Evolutionary conservation across 176 grass and related monocot species (phyloP).

Genomic region (Carex pumila): DNA sequence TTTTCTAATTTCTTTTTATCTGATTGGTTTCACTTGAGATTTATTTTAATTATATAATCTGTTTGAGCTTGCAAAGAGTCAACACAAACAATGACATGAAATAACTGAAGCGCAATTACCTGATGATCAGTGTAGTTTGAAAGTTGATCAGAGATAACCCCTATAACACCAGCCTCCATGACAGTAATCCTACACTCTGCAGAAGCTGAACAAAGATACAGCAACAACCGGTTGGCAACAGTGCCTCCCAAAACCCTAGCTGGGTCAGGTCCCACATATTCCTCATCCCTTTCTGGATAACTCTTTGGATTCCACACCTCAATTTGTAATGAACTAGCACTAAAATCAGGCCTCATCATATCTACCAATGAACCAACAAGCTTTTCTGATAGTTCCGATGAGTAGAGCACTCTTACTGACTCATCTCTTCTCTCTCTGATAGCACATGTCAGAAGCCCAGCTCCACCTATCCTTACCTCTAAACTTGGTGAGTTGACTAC

Average conservation of each 20-base stretch:
- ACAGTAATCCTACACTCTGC: constrained; percentile 49
- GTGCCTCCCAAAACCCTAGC: constrained; percentile 58
- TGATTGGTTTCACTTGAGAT: neutral
- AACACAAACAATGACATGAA: neutral
- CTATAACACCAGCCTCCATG: constrained; percentile 73
- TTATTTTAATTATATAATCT: neutral
- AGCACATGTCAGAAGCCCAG: constrained; percentile 59
- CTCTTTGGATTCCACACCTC: constrained; percentile 63
- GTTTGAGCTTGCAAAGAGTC: neutral
- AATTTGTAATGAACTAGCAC: constrained; percentile 46
- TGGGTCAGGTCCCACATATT: constrained; percentile 46
- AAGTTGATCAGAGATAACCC: constrained; percentile 74
- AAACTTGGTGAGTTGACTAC: constrained; percentile 53
- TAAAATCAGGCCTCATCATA: constrained; percentile 64
- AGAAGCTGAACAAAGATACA: constrained; percentile 72
- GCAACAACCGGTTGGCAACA: constrained; percentile 71
- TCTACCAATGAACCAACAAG: constrained; percentile 66
- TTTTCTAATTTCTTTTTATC: neutral
- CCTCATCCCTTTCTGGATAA: constrained; percentile 42
- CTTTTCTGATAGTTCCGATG: constrained; percentile 50
- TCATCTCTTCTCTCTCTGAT: constrained; percentile 54
- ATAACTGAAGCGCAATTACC: constrained; percentile 40
- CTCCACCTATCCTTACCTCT: constrained; percentile 69
- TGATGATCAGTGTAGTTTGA: constrained; percentile 46
- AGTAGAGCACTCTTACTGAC: constrained; percentile 50